Evolutionary conservation across 1,284 basidiomycete genomes (phyloP).

Genomic region (Cystobasidium slooffiae): DNA sequence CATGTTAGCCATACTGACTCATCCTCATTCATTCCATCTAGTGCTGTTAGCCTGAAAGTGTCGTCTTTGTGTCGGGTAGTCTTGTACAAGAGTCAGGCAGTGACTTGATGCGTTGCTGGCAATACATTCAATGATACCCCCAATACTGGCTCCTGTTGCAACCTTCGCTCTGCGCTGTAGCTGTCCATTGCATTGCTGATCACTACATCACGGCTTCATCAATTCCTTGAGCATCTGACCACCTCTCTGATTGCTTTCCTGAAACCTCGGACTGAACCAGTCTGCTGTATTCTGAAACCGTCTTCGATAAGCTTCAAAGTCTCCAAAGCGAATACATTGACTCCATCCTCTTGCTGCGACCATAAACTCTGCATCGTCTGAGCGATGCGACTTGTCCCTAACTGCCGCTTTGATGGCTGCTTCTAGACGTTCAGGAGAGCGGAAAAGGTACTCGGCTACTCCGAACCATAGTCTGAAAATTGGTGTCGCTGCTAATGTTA

Average conservation of each 20-base stretch:
- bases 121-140: not conserved
- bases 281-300: conserved; percentile 78
- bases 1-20: not conserved
- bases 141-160: not conserved
- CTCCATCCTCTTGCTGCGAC: conserved; percentile 96
- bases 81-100: not conserved
- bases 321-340: conserved; percentile 89
- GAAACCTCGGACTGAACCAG: conserved; percentile 88
- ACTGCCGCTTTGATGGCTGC: conserved; percentile 76
- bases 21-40: not conserved
- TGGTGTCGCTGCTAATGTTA: conserved; percentile 92
- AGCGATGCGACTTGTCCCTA: conserved; percentile 77
- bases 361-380: conserved; percentile 91
- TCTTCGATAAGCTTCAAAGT: conserved; percentile 82
- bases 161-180: not conserved
- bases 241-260: conserved; percentile 79
- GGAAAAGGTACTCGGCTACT: conserved; percentile 93
- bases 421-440: conserved; percentile 67
- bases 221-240: conserved; percentile 91
- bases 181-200: not conserved
- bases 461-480: conserved; percentile 97
- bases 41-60: not conserved
- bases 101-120: not conserved
- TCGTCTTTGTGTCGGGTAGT: not conserved
- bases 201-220: conserved; percentile 48